phyloP scores from a whole-genome alignment of 2,329 filamentous ascomycete species.

The Colletotrichum eleusines region DNA sequence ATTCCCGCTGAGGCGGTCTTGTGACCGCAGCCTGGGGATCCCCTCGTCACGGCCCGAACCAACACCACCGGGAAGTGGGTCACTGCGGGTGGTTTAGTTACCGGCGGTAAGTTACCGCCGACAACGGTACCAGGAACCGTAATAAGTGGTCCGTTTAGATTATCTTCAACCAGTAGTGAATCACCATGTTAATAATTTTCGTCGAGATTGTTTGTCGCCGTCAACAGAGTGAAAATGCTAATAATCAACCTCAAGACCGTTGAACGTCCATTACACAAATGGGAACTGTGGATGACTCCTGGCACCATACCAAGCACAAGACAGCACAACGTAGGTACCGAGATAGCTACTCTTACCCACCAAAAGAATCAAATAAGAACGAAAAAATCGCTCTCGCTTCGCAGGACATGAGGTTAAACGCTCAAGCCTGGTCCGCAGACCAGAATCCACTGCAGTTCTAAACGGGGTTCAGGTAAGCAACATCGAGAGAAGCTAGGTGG shows the following conservation, averaged over 20 bases:
- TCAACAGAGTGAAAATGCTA: not conserved
- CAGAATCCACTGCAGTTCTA: not conserved
- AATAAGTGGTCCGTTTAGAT: not conserved
- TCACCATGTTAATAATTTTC: not conserved
- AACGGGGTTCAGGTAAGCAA: not conserved
- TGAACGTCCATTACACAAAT: not conserved
- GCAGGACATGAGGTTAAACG: not conserved
- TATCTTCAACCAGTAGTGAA: not conserved
- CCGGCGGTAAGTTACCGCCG: too few species aligned
- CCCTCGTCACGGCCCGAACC: not conserved
- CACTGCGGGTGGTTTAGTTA: not conserved
- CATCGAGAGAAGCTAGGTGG: not conserved
- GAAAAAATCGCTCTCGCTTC: too few species aligned
- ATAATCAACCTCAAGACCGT: not conserved
- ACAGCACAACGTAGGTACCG: too few species aligned
- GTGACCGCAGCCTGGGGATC: not conserved
- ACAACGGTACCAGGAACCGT: not conserved
- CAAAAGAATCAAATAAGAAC: too few species aligned
- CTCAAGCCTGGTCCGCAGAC: not conserved
- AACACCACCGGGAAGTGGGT: slow-evolving; percentile 1
- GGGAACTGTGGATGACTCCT: too few species aligned
- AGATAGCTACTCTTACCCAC: too few species aligned
- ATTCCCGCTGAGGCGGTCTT: not conserved
- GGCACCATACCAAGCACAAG: too few species aligned
- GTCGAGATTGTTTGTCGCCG: not conserved